A percentile compares a stretch with the other conserved stretches of the same genome.
phyloP scores from a whole-genome alignment of 2,329 filamentous ascomycete genomes.

The Ophiostoma novo-ulmi region DNA sequence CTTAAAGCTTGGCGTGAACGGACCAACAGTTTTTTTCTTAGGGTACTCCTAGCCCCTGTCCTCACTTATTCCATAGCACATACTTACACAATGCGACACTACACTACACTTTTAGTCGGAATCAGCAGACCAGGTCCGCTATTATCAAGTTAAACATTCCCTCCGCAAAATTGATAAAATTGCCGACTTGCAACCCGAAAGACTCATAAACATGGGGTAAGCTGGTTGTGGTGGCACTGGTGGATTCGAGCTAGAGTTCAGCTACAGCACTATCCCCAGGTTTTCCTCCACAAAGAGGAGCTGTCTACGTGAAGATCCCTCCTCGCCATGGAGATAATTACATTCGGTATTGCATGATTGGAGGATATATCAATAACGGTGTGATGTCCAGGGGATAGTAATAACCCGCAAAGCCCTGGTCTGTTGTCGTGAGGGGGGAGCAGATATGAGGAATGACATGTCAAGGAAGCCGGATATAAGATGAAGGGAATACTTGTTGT shows the following conservation, averaged over 20 bases:
- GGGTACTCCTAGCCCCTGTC: not conserved
- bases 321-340: not conserved
- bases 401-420: not conserved
- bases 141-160: not conserved
- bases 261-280: not conserved
- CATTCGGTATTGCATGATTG: not conserved
- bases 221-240: not conserved
- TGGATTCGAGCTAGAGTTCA: not conserved
- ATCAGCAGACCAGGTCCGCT: not conserved
- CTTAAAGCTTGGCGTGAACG: not conserved
- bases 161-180: not conserved
- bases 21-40: not conserved
- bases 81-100: not conserved
- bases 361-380: not conserved
- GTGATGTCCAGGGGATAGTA: not conserved
- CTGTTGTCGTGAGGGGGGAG: not conserved
- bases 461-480: not conserved
- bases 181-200: not conserved
- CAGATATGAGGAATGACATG: not conserved
- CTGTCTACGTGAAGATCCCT: not conserved
- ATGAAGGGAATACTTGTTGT: not conserved
- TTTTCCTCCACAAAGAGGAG: constrained; percentile 8
- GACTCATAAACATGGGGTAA: not conserved
- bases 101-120: not conserved
- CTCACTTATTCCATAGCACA: not conserved